These are phyloP conservation scores for Erysimum cheiri DNA, from an alignment of 441 rosid species.

Conservation along the genomic window DNA sequence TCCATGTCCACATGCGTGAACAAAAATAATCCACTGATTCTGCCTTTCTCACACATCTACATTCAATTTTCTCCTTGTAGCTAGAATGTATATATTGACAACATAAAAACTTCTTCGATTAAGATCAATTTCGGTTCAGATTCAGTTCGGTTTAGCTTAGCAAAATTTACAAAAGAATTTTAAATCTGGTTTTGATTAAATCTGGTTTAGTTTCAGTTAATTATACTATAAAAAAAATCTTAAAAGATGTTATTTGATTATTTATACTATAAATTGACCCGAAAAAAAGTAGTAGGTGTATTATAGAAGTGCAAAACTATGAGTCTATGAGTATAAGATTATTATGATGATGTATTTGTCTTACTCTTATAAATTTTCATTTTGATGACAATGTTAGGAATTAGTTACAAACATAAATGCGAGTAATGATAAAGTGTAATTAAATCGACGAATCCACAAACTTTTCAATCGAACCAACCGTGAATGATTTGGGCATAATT, in stretches of 20 bases:
- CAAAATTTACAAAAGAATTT: no score
- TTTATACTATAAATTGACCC: neutral
- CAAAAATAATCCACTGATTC: neutral
- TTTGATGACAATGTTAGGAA: neutral
- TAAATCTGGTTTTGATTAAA: no score
- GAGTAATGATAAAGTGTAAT: neutral
- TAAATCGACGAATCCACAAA: conserved; percentile 7
- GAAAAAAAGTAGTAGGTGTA: neutral
- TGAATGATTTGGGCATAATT: conserved; percentile 21
- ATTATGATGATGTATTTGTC: neutral
- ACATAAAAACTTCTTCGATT: neutral
- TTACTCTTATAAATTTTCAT: neutral
- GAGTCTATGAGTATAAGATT: neutral
- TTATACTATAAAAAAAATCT: no score
- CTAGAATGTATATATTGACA: neutral
- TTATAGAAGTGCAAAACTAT: conserved; percentile 6
- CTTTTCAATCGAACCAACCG: conserved; percentile 27
- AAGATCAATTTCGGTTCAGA: neutral
- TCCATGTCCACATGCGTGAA: conserved; percentile 31
- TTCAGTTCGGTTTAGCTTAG: neutral
- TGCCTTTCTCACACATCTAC: neutral
- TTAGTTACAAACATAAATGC: conserved; percentile 26
- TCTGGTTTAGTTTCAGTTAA: no score
- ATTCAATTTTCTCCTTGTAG: neutral
- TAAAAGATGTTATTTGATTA: no score